These are phyloP conservation scores for Coniferiporia weirii DNA, from an alignment of 1,284 basidiomycete species.

Conservation along the genomic window DNA sequence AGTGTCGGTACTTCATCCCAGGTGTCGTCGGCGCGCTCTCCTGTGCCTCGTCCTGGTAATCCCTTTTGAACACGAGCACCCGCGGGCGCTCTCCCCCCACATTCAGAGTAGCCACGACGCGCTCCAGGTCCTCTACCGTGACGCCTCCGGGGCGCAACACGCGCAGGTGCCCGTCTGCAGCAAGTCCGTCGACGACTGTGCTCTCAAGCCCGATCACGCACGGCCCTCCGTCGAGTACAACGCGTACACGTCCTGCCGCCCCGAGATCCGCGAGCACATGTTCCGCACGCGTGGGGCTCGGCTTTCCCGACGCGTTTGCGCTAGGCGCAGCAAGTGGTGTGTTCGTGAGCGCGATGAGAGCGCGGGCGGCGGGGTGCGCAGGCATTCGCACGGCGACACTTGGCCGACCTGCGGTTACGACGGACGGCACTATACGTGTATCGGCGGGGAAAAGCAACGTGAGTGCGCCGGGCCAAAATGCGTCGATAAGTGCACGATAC, in stretches of 20 bases:
- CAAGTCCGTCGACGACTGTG: constrained; percentile 88
- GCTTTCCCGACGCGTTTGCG: constrained; percentile 92
- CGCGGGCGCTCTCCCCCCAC: constrained; percentile 35
- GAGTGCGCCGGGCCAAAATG: constrained; percentile 95
- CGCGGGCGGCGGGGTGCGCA: constrained; percentile 86
- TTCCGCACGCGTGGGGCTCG: constrained; percentile 87
- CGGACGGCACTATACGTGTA: constrained; percentile 46
- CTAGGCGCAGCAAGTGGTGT: constrained; percentile 91
- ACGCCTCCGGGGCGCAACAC: constrained; percentile 91
- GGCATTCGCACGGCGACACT: constrained; percentile 96
- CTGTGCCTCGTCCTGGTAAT: constrained; percentile 60
- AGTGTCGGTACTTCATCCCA: constrained; percentile 99
- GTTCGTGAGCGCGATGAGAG: constrained; percentile 74
- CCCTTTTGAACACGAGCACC: constrained; percentile 72
- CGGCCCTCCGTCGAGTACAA: constrained; percentile 91
- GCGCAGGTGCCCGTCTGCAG: constrained; percentile 68
- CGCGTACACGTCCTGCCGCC: constrained; percentile 52
- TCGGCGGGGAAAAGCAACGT: constrained; percentile 87
- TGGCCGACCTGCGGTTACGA: constrained; percentile 73
- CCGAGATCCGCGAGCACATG: constrained; percentile 83
- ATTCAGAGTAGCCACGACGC: constrained; percentile 42
- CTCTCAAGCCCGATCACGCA: constrained; percentile 92
- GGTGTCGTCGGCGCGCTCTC: constrained; percentile 88
- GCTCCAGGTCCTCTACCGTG: constrained; percentile 82
- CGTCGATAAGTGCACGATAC: constrained; percentile 70